Conservation (phyloP, 768 basidiomycete genomes). For the Thelephora aurantiotincta region DNA sequence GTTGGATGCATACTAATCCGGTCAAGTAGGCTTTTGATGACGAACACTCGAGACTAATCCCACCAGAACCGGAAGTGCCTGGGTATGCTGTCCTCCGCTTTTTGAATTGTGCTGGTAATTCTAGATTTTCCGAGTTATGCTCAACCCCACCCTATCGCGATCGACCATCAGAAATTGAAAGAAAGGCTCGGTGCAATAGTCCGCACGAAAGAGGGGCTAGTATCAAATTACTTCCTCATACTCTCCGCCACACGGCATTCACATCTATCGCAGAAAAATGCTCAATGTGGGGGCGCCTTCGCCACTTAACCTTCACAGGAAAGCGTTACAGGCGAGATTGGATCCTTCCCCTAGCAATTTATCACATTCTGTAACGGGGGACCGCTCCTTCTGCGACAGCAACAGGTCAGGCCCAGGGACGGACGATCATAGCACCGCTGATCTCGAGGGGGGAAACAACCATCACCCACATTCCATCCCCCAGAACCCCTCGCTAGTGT, state of each 20-base stretch:
- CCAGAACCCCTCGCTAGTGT: too few relatives aligned
- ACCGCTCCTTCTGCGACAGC: too few relatives aligned
- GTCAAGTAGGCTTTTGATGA: conserved; percentile 6
- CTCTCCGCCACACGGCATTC: neutral
- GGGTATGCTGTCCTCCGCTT: conserved; percentile 9
- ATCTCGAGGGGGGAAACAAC: too few relatives aligned
- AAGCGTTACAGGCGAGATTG: conserved; percentile 9
- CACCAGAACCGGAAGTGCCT: conserved; percentile 13
- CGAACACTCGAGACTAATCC: conserved; percentile 20
- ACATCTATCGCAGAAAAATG: conserved; percentile 39
- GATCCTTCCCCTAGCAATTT: conserved; percentile 10
- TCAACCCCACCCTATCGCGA: conserved; percentile 6
- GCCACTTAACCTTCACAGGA: conserved; percentile 47
- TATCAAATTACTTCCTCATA: conserved; percentile 4
- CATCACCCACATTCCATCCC: too few relatives aligned
- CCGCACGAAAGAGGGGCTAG: conserved; percentile 46
- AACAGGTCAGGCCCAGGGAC: too few relatives aligned
- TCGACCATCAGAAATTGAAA: conserved; percentile 36
- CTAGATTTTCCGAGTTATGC: neutral
- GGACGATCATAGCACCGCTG: too few relatives aligned
- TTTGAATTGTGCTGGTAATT: neutral
- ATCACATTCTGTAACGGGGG: conserved; percentile 15
- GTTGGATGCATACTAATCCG: neutral
- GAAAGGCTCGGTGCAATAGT: conserved; percentile 41
- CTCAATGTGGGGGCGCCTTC: conserved; percentile 48